Conservation (phyloP, 495 filamentous ascomycete genomes). For the Ramalina intermedia region DNA sequence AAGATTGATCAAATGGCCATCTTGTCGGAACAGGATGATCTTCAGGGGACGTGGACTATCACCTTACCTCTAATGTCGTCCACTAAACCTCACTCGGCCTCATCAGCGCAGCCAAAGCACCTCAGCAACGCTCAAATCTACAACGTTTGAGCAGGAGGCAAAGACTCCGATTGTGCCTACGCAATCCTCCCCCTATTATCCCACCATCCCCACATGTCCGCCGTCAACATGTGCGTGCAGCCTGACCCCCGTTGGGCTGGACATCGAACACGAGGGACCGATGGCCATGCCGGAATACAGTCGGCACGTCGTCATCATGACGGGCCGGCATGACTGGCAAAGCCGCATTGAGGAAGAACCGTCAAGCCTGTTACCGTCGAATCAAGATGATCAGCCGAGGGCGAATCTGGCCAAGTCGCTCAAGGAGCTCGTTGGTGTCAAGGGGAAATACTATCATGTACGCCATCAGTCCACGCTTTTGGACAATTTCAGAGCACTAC, state of each 20-base stretch:
- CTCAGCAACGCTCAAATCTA: too few species aligned
- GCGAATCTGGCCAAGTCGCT: constrained; percentile 56
- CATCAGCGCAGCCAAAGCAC: too few species aligned
- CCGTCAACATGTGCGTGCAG: constrained; percentile 58
- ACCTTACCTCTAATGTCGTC: too few species aligned
- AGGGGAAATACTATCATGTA: constrained; percentile 58
- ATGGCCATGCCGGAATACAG: constrained; percentile 67
- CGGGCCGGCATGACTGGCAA: constrained; percentile 68
- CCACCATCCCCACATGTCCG: constrained; percentile 49
- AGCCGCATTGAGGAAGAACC: constrained; percentile 51
- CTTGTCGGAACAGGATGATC: too few species aligned
- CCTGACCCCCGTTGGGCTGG: constrained; percentile 48
- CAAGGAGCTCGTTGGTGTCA: constrained; percentile 49
- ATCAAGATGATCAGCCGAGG: constrained; percentile 21
- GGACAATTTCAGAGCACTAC: too few species aligned
- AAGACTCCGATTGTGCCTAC: too few species aligned
- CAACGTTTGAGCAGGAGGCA: too few species aligned
- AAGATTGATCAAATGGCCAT: too few species aligned
- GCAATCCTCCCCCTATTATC: constrained; percentile 4
- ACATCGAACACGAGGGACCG: constrained; percentile 55
- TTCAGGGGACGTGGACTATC: too few species aligned
- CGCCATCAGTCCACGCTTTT: constrained; percentile 16
- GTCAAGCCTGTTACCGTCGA: constrained; percentile 33
- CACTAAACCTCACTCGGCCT: too few species aligned
- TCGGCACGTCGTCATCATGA: constrained; percentile 71